These are phyloP conservation scores for Magnusiomyces tetraspermus DNA, from an alignment of 1,139 yeast species.

Conservation along the genomic window DNA sequence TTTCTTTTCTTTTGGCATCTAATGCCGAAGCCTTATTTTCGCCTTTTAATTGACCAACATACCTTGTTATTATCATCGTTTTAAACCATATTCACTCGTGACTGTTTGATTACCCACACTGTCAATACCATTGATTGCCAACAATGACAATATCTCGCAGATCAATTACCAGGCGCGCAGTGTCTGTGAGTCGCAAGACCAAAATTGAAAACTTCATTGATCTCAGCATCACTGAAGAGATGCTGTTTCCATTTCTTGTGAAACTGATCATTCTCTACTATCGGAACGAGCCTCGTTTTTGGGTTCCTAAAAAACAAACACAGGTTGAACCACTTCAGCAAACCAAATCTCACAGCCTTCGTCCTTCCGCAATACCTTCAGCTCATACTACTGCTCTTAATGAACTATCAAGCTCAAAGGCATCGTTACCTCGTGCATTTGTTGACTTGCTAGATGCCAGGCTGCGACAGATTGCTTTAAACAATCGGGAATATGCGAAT, in stretches of 20 bases:
- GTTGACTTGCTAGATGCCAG: constrained; percentile 41
- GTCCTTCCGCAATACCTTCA: constrained; percentile 6
- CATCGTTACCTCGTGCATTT: constrained; percentile 40
- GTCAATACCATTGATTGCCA: too few species aligned
- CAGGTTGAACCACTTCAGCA: background rate
- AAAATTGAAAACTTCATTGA: background rate
- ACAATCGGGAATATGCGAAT: constrained; percentile 13
- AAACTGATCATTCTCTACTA: constrained; percentile 30
- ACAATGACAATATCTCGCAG: background rate
- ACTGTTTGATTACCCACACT: too few species aligned
- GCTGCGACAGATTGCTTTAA: constrained; percentile 48
- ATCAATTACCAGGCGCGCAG: constrained; percentile 2
- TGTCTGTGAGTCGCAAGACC: background rate
- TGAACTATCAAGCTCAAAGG: constrained; percentile 10
- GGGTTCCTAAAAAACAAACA: constrained; percentile 7
- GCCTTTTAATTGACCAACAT: too few species aligned
- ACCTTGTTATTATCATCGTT: too few species aligned
- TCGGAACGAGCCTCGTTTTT: constrained; percentile 28
- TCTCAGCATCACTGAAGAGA: constrained; percentile 22
- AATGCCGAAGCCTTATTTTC: too few species aligned
- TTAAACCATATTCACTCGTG: too few species aligned
- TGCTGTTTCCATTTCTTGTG: constrained; percentile 28
- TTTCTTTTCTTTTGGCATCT: too few species aligned
- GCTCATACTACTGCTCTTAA: constrained; percentile 5
- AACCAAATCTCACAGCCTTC: constrained; percentile 6